Base-by-base conservation (phyloP, 108 stramenopile species). In the Skeletonema tropicum region DNA sequence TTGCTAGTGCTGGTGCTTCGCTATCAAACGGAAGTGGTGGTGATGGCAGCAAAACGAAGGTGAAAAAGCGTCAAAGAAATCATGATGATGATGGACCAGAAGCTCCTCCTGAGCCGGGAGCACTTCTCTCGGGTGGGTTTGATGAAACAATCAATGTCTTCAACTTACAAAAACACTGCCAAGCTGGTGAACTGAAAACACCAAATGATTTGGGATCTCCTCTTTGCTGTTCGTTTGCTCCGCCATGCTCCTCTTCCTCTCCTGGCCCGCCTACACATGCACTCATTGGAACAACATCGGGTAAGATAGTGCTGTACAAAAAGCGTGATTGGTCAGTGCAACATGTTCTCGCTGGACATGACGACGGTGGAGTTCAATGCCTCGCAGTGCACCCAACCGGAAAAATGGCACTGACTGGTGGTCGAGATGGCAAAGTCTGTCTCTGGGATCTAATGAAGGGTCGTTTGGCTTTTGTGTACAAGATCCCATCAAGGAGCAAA, bases 361-460 rank as follows among this genome's bases (percentile, higher is more conserved):
- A 88, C 25, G 86, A 87, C 6, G 70, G 70, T 1, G 91, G 90
- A 14, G 90, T 94, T n/a, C 74, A 75, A 12, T 82, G 83, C 39
- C 36, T 96, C 21, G 90, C 90, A 0, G 91, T 92, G 11, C 95
- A 96, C 82, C 95, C 95, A 6, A 72, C 92, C 1, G 95, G 92
- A 19, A 88, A 88, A 52, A 71, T 96, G 86, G 95, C 92, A 19
- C 52, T 96, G 52, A 89, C 86, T 35, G 92, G 91, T 30, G 91
- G 92, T 15, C 57, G 72, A 45, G 95, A 96, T 68, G 93, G 93
- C 2, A 94, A 90, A 61, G 70, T 96, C 14, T 87, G 90, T 39
- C 63, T 96, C 2, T 96, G 95, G 95, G 95, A 96, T 88, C 83
- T 96, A 60, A 93, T 90, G 65, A 92, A 89, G 70, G 95, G 95